Evolutionary conservation across 805 yeast species (phyloP).

Genomic region (Priceomyces melissophilus): DNA sequence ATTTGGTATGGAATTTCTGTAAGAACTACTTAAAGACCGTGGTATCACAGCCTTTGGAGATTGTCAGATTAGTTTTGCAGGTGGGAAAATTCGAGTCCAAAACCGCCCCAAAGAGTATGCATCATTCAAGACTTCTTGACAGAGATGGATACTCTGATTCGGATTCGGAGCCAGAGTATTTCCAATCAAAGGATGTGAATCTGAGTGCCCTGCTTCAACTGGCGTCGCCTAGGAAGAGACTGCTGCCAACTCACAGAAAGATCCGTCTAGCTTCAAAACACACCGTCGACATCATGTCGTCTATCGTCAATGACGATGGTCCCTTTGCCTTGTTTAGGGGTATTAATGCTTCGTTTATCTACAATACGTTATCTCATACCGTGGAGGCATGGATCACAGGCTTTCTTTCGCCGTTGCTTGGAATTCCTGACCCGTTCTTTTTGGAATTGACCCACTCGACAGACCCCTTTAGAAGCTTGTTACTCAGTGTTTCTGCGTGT

Average conservation of each 20-base stretch:
- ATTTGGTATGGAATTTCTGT: constrained; percentile 57
- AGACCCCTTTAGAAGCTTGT: constrained; percentile 65
- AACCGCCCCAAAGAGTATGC: constrained; percentile 7
- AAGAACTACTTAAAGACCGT: constrained; percentile 68
- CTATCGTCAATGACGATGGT: constrained; percentile 66
- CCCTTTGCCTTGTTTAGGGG: constrained; percentile 71
- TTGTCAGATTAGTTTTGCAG: constrained; percentile 73
- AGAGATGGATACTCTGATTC: constrained; percentile 16
- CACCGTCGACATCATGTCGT: constrained; percentile 62
- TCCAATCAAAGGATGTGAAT: constrained; percentile 16
- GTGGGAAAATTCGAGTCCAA: constrained; percentile 57
- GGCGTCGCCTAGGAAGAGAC: neutral
- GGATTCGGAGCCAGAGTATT: constrained; percentile 32
- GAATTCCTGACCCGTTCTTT: constrained; percentile 85
- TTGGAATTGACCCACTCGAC: constrained; percentile 79
- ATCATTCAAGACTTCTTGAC: constrained; percentile 12
- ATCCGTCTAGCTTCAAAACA: constrained; percentile 59
- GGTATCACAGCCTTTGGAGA: constrained; percentile 85
- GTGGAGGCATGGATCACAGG: constrained; percentile 93
- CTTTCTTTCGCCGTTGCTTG: constrained; percentile 71
- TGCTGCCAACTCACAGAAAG: constrained; percentile 15
- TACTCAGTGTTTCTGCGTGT: constrained; percentile 67
- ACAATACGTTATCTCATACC: constrained; percentile 70
- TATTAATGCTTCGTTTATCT: constrained; percentile 73
- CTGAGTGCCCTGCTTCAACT: neutral